Percentiles rank a stretch among this genome's conserved stretches.
Conservation (phyloP, 2,329 filamentous ascomycete genomes). For the Diaporthe velutina region DNA sequence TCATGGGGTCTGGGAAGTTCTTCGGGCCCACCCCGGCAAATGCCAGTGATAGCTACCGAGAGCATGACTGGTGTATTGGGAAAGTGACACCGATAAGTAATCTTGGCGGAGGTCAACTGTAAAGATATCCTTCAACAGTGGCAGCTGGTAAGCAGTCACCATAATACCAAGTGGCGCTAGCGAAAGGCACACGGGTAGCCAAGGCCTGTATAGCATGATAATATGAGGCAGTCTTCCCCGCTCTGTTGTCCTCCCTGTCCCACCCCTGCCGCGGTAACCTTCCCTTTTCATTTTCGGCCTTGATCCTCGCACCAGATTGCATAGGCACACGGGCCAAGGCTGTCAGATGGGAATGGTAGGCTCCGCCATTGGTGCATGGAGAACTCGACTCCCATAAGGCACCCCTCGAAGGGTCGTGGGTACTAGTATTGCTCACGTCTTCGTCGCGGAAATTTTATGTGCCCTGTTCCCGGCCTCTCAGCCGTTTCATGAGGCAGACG, state of each 20-base stretch:
- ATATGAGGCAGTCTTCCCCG: neutral
- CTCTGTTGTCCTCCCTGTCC: neutral
- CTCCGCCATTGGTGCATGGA: neutral
- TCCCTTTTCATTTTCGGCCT: neutral
- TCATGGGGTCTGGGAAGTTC: neutral
- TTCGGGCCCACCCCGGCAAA: neutral
- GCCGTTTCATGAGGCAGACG: no score
- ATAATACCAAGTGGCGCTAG: neutral
- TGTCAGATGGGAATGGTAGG: neutral
- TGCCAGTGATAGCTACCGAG: neutral
- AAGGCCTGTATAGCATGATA: neutral
- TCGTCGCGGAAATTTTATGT: no score
- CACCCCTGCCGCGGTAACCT: neutral
- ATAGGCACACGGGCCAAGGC: neutral
- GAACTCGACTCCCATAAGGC: no score
- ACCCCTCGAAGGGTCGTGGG: no score
- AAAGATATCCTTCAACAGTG: neutral
- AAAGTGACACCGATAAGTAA: constrained; percentile 4
- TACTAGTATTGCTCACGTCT: no score
- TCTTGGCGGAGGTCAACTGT: neutral
- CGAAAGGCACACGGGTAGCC: neutral
- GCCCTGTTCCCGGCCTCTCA: no score
- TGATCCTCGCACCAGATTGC: neutral
- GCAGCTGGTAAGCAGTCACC: neutral
- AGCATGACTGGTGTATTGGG: neutral